Conservation (phyloP, 805 yeast genomes). For the Saturnispora ahearnii region DNA sequence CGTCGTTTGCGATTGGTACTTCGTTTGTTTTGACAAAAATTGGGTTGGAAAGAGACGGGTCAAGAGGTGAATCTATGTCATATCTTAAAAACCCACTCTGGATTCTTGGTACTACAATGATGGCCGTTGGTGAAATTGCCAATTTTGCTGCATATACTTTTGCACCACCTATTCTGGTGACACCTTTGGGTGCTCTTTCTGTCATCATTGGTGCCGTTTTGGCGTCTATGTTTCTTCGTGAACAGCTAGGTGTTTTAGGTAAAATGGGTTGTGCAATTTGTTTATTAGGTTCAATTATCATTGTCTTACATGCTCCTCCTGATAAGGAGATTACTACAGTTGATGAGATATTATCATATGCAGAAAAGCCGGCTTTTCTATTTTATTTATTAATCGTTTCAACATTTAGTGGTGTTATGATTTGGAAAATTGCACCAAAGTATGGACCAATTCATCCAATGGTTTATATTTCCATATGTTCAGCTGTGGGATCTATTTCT, state of each 20-base stretch:
- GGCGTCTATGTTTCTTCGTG: slow-evolving; percentile 77
- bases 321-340: slow-evolving; percentile 83
- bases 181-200: slow-evolving; percentile 84
- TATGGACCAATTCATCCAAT: slow-evolving; percentile 77
- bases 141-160: slow-evolving; percentile 92
- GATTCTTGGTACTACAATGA: slow-evolving; percentile 88
- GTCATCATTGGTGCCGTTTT: slow-evolving; percentile 88
- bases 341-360: slow-evolving; percentile 76
- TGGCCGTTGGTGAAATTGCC: slow-evolving; percentile 89
- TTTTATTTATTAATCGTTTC: slow-evolving; percentile 56
- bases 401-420: slow-evolving; percentile 65
- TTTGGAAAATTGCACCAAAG: slow-evolving; percentile 72
- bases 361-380: slow-evolving; percentile 68
- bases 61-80: slow-evolving; percentile 63
- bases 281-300: slow-evolving; percentile 77
- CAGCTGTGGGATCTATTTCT: slow-evolving; percentile 81
- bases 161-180: slow-evolving; percentile 88
- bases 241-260: slow-evolving; percentile 80
- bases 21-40: slow-evolving; percentile 84
- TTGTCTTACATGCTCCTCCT: slow-evolving; percentile 89
- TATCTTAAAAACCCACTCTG: slow-evolving; percentile 79
- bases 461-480: slow-evolving; percentile 83
- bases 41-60: slow-evolving; percentile 63
- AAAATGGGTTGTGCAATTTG: slow-evolving; percentile 92
- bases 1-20: slow-evolving; percentile 84